Percentiles rank a stretch among this genome's conserved stretches.
phyloP scores from a whole-genome alignment of 2,329 filamentous ascomycete species.

The Helicocarpus griseus region DNA sequence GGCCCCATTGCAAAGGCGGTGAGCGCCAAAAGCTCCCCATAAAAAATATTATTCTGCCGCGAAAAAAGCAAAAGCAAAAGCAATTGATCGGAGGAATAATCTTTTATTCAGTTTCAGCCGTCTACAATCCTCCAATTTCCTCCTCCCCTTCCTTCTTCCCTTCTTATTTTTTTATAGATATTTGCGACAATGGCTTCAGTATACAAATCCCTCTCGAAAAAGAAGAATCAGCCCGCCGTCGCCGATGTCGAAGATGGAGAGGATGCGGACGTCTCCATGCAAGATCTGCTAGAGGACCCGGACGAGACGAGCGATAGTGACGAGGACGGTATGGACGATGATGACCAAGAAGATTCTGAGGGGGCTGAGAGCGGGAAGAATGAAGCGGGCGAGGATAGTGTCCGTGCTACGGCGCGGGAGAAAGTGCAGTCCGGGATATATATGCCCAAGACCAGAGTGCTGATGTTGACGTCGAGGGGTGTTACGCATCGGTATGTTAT shows the following conservation, averaged over 20 bases:
- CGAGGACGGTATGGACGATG: neutral
- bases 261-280: slow-evolving; percentile 11
- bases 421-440: slow-evolving; percentile 10
- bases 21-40: neutral
- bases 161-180: neutral
- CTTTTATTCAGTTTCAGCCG: too few relatives aligned
- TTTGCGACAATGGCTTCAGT: slow-evolving; percentile 42
- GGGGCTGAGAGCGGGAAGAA: too few relatives aligned
- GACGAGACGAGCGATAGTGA: slow-evolving; percentile 20
- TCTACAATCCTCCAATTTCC: neutral
- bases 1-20: neutral
- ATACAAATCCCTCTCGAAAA: slow-evolving; percentile 45
- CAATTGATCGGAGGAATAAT: too few relatives aligned
- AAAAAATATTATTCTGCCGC: neutral
- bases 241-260: slow-evolving; percentile 7
- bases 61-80: neutral
- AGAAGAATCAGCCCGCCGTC: slow-evolving; percentile 2
- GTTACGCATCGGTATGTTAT: slow-evolving; percentile 67
- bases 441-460: slow-evolving; percentile 51
- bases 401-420: slow-evolving; percentile 19
- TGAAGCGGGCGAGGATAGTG: too few relatives aligned
- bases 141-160: neutral
- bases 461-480: slow-evolving; percentile 86
- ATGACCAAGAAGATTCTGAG: too few relatives aligned
- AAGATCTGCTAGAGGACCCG: slow-evolving; percentile 13